These are phyloP conservation scores for Malus orientalis DNA, from an alignment of 306 rosid genomes.

Conservation along the genomic window DNA sequence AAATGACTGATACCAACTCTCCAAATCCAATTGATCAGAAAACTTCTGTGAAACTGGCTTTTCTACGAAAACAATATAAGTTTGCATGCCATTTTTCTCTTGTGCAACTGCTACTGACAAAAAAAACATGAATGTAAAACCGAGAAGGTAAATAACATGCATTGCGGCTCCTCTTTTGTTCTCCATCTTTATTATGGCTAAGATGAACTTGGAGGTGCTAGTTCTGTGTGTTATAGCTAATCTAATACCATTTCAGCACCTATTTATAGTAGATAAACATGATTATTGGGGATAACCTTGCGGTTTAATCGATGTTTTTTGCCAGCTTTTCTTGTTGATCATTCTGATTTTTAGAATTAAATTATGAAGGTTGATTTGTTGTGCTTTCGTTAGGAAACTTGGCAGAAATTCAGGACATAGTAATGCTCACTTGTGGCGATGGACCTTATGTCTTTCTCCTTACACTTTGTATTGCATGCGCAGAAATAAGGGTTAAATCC, in stretches of 20 bases:
- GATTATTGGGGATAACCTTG: too few relatives aligned
- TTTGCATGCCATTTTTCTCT: slow-evolving; percentile 10
- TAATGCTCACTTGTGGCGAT: not conserved
- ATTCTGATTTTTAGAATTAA: not conserved
- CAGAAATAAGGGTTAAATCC: too few relatives aligned
- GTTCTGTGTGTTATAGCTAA: not conserved
- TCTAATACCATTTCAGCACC: not conserved
- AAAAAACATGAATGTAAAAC: slow-evolving; percentile 18
- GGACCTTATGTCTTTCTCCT: too few relatives aligned
- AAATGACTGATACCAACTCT: slow-evolving; percentile 55
- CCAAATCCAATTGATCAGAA: slow-evolving; percentile 18
- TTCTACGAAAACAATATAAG: slow-evolving; percentile 45
- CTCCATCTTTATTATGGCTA: slow-evolving; percentile 21
- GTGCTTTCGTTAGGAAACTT: not conserved
- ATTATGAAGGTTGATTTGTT: not conserved
- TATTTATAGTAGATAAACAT: not conserved
- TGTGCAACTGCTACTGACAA: slow-evolving; percentile 1
- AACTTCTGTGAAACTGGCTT: slow-evolving; percentile 25
- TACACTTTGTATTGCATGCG: too few relatives aligned
- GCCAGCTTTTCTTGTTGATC: not conserved
- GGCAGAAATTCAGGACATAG: not conserved
- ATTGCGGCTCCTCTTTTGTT: slow-evolving; percentile 3
- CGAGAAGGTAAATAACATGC: slow-evolving; percentile 8
- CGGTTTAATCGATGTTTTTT: too few relatives aligned
- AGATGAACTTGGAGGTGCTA: not conserved